These are phyloP conservation scores for Eimeria praecox DNA, from an alignment of 169 alveolate genomes.

Conservation along the genomic window DNA sequence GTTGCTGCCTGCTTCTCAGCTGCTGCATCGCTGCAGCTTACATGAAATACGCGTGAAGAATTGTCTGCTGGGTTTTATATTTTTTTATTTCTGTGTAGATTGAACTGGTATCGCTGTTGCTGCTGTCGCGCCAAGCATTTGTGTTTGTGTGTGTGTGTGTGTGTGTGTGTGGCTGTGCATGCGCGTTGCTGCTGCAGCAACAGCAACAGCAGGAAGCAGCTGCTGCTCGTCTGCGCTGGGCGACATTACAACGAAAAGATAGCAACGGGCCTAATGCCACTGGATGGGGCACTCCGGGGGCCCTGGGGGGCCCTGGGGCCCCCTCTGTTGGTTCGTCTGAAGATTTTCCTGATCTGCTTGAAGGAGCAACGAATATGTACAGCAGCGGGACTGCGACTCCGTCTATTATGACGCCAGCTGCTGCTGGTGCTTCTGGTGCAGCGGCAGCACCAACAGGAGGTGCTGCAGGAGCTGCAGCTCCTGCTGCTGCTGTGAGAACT, in stretches of 20 bases:
- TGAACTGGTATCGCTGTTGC: background rate
- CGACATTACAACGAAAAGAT: constrained; percentile 31
- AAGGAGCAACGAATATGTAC: constrained; percentile 45
- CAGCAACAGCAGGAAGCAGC: constrained; percentile 57
- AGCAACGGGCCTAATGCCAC: background rate
- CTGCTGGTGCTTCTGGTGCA: constrained; percentile 17
- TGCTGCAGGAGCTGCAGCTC: background rate
- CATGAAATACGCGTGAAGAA: background rate
- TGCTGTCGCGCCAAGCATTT: background rate
- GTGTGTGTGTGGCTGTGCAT: background rate
- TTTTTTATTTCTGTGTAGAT: background rate
- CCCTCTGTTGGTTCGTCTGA: constrained; percentile 45
- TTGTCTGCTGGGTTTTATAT: background rate
- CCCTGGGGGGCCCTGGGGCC: constrained; percentile 63
- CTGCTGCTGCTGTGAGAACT: background rate
- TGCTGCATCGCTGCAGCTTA: background rate
- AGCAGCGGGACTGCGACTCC: constrained; percentile 53
- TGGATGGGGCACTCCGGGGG: constrained; percentile 33
- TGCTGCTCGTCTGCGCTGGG: constrained; percentile 68
- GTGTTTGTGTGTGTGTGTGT: background rate
- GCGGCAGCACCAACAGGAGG: constrained; percentile 7
- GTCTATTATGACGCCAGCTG: constrained; percentile 24
- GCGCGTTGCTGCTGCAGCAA: constrained; percentile 40
- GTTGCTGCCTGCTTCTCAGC: background rate
- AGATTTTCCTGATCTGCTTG: constrained; percentile 51